These are phyloP conservation scores for Pseudopithomyces maydicus DNA, from an alignment of 2,329 filamentous ascomycete genomes.

Conservation along the genomic window DNA sequence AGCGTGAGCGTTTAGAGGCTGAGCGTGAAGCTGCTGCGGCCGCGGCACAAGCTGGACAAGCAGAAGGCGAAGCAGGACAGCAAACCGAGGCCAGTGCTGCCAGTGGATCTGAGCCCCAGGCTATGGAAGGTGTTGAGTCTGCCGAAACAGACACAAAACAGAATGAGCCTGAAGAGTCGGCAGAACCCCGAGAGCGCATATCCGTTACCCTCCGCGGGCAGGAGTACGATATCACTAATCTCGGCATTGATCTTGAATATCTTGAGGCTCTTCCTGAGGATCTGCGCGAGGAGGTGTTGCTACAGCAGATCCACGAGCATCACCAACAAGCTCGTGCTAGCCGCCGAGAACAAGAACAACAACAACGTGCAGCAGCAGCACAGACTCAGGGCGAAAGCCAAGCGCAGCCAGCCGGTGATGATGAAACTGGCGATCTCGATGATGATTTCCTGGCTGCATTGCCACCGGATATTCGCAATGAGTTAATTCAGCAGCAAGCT, in stretches of 20 bases:
- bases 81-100: conserved; percentile 47
- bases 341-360: conserved; percentile 60
- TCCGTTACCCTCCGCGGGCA: conserved; percentile 84
- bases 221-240: conserved; percentile 88
- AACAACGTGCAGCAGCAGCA: conserved; percentile 45
- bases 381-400: conserved; percentile 4
- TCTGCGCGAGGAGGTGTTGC: conserved; percentile 92
- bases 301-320: conserved; percentile 74
- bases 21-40: conserved; percentile 46
- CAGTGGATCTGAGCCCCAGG: conserved; percentile 49
- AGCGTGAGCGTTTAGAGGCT: conserved; percentile 49
- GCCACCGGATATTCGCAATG: conserved; percentile 85
- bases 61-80: conserved; percentile 19
- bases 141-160: conserved; percentile 43
- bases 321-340: conserved; percentile 15
- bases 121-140: conserved; percentile 80
- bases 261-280: conserved; percentile 97
- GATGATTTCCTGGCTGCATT: conserved; percentile 93
- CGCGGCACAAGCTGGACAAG: conserved; percentile 41
- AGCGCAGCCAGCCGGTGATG: conserved; percentile 37
- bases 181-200: conserved; percentile 59
- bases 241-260: conserved; percentile 94
- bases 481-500: conserved; percentile 89
- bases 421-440: conserved; percentile 74
- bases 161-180: conserved; percentile 40